Base-by-base conservation (phyloP, 768 basidiomycete genomes). In the Pholiota molesta region DNA sequence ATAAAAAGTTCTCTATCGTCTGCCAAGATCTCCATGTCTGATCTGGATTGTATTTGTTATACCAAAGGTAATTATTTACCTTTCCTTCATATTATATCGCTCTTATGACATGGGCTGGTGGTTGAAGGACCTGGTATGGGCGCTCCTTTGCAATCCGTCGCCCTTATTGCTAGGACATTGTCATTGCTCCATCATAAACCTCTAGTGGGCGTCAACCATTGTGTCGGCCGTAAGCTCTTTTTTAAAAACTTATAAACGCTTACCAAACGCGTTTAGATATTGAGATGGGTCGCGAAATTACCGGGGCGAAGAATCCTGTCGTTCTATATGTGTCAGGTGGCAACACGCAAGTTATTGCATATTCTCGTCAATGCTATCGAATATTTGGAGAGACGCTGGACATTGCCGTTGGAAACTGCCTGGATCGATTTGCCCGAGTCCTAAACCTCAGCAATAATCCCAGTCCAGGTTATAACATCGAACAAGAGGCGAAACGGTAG, bases 381-480 rank as follows among this genome's bases (percentile, higher is more conserved):
- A 99, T 99, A 62, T 99, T 99, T 71, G 97, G 97, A 16, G 97
- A 99, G 77, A 99, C 97, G 1, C 83, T 99, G 58, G 97, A 99
- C 71, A 99, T 99, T 60, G 97, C 97, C n/a, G 95, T 99, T 35
- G 97, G 97, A 39, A 99, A 99, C 73, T 99, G 97, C 72, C 80
- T 99, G 23, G 97, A 99, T 74, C 89, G 97, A 10, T 99, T 99
- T 69, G 97, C 97, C 2, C 82, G 97, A 51, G 94, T 97, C 13
- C 93, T 99, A 57, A 91, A 93, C 62, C 78, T 99, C 45, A 91
- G 92, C 71, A 99, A 99, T 71, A 97, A 97, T 73, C 97, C 97
- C 2, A 90, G 84, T 70, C 97, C 97, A 0, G 97, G 97, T 35
- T 95, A 94, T 70, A 99, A 99, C 70, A 99, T 99, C 65, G 97